These are phyloP conservation scores for Globisporangium cederbergense DNA, from an alignment of 352 stramenopile genomes.

Conservation along the genomic window DNA sequence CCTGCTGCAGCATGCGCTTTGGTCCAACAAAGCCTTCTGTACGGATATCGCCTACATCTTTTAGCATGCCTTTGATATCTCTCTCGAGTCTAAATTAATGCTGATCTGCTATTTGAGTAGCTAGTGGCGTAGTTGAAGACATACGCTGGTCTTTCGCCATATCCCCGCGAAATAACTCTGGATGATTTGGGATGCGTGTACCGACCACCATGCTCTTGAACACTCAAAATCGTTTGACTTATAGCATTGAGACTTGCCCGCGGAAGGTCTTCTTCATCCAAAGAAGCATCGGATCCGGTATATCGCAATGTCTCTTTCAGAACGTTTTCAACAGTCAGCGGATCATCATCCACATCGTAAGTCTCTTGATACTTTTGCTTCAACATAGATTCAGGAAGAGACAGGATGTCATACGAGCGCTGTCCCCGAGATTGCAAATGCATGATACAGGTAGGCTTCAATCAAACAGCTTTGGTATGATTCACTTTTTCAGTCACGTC, in stretches of 20 bases:
- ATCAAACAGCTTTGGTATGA: too few relatives aligned
- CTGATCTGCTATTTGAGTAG: slow-evolving; percentile 1
- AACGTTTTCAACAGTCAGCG: slow-evolving; percentile 4
- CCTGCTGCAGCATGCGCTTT: slow-evolving; percentile 1
- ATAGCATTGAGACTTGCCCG: not conserved
- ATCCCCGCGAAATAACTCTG: not conserved
- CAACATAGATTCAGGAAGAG: not conserved
- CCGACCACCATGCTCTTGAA: slow-evolving; percentile 1
- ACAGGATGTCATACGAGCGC: not conserved
- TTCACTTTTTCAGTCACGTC: too few relatives aligned
- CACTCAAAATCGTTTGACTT: slow-evolving; percentile 2
- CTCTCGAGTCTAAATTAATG: not conserved
- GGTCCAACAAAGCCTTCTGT: not conserved
- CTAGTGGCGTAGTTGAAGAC: not conserved
- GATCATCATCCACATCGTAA: not conserved
- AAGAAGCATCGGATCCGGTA: not conserved
- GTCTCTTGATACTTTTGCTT: slow-evolving; percentile 1
- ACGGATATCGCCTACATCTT: not conserved
- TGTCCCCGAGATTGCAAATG: not conserved
- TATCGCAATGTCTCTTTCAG: slow-evolving; percentile 7
- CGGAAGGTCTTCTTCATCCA: slow-evolving; percentile 2
- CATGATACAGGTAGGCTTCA: not conserved
- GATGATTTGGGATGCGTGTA: slow-evolving; percentile 5
- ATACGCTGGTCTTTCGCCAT: not conserved
- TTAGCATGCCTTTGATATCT: not conserved